These are phyloP conservation scores for Vigna radiata DNA, from an alignment of 306 rosid species.

Conservation along the genomic window DNA sequence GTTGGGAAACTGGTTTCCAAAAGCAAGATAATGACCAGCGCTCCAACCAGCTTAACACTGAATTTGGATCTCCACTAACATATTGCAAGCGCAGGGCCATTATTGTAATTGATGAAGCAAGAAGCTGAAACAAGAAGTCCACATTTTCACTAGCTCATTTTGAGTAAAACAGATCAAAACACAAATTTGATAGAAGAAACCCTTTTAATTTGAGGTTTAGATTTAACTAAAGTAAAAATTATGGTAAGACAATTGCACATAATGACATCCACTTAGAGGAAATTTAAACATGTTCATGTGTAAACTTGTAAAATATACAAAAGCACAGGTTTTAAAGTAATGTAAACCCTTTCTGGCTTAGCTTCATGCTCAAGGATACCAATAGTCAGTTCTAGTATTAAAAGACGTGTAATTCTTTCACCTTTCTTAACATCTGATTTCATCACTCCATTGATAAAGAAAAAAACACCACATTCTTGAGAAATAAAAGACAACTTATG, in stretches of 20 bases:
- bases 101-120: conserved; percentile 61
- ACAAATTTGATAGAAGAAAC: neutral
- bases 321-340: neutral
- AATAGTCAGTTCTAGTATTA: neutral
- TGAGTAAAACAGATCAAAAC: neutral
- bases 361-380: neutral
- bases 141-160: conserved; percentile 31
- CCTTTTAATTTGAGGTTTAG: neutral
- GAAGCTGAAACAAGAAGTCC: conserved; percentile 59
- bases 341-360: neutral
- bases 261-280: neutral
- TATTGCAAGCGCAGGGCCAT: conserved; percentile 64
- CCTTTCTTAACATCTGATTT: neutral
- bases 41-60: conserved; percentile 70
- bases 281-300: neutral
- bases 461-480: neutral
- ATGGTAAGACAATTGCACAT: neutral
- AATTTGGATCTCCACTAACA: conserved; percentile 65
- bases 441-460: neutral
- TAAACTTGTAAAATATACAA: neutral
- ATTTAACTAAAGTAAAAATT: conserved; percentile 11
- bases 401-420: neutral
- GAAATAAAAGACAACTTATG: conserved; percentile 1
- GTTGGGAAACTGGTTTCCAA: conserved; percentile 81
- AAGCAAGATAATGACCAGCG: conserved; percentile 76